phyloP scores from a whole-genome alignment of 768 basidiomycete genomes.

The Kwoniella europaea region DNA sequence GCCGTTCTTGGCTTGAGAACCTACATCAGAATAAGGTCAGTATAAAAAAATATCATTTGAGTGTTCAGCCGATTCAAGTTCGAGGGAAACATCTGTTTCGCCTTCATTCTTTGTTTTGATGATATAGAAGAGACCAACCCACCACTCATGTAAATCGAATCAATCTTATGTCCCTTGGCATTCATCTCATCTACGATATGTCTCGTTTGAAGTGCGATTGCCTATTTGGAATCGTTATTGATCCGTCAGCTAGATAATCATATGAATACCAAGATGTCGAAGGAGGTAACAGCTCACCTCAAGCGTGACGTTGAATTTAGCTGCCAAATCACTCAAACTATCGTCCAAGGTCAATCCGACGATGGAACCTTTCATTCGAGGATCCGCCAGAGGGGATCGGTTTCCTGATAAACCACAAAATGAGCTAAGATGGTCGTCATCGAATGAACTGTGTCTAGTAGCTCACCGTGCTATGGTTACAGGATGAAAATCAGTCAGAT shows the following conservation, averaged over 20 bases:
- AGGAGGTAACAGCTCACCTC: conserved; percentile 61
- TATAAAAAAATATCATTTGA: too few relatives aligned
- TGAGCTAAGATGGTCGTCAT: too few relatives aligned
- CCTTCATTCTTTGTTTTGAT: too few relatives aligned
- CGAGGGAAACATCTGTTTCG: too few relatives aligned
- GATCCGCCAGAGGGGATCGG: conserved; percentile 92
- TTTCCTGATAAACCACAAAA: conserved; percentile 68
- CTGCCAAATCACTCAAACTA: conserved; percentile 77
- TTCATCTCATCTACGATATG: conserved; percentile 94
- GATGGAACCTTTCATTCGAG: conserved; percentile 91
- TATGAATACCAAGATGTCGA: too few relatives aligned
- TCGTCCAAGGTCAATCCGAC: conserved; percentile 81
- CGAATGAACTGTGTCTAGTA: too few relatives aligned
- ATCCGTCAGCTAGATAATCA: neutral
- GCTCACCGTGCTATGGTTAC: conserved; percentile 11
- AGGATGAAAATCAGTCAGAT: neutral
- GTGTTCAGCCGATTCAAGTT: too few relatives aligned
- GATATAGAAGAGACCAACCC: neutral
- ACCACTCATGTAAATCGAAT: conserved; percentile 81
- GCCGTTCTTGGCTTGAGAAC: conserved; percentile 89
- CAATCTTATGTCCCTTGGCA: conserved; percentile 77
- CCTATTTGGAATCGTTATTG: conserved; percentile 49
- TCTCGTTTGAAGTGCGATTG: conserved; percentile 90
- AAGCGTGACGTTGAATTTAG: conserved; percentile 86
- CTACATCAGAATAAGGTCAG: conserved; percentile 52